Conservation (phyloP, 768 basidiomycete species). For the Exidia glandulosa region DNA sequence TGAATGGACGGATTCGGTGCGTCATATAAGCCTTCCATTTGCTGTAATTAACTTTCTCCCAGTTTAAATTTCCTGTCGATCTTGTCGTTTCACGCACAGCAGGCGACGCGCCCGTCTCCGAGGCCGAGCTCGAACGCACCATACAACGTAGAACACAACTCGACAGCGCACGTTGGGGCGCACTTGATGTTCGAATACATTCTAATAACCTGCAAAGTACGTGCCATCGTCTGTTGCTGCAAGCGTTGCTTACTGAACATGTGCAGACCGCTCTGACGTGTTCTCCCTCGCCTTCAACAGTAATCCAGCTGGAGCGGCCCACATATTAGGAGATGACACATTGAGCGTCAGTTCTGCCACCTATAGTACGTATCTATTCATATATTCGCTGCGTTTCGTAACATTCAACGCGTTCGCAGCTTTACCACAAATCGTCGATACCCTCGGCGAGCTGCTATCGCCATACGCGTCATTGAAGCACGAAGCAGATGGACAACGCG, state of each 20-base stretch:
- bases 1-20: conserved; percentile 13
- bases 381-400: no score
- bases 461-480: conserved; percentile 32
- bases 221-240: neutral
- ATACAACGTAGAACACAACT: neutral
- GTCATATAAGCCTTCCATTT: neutral
- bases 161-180: neutral
- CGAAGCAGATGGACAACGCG: conserved; percentile 34
- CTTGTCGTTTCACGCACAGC: neutral
- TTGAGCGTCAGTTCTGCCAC: neutral
- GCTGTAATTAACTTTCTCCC: neutral
- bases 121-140: neutral
- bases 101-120: neutral
- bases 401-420: neutral
- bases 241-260: neutral
- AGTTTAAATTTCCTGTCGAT: neutral
- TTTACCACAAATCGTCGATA: neutral
- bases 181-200: neutral
- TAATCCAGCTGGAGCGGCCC: neutral
- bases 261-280: neutral
- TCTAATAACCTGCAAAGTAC: neutral
- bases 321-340: neutral
- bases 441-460: conserved; percentile 29
- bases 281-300: neutral
- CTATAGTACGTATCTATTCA: neutral